Base-by-base conservation (phyloP, 2,329 filamentous ascomycete species). In the Tolypocladium ovalisporum region DNA sequence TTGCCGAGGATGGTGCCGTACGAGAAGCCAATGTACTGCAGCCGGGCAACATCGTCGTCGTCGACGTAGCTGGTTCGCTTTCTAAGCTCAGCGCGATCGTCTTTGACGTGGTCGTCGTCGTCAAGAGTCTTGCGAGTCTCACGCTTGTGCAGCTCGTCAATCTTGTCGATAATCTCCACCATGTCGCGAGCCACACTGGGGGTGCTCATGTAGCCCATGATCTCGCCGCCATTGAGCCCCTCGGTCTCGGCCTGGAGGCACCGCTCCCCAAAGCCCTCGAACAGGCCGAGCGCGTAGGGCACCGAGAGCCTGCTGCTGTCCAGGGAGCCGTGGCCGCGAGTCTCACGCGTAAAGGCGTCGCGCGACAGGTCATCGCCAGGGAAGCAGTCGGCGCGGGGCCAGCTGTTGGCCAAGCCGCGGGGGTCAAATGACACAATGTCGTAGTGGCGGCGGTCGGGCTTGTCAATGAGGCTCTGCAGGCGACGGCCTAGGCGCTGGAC, bases 11-110 rank as follows among this genome's bases (percentile, higher is more conserved):
- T 22, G 2, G 69, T 71, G 19, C 71, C 70, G 22, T 82, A 82
- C 7, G 76, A 79, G 55, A 80, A 74, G 0, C 79, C 78, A 68
- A 76, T 74, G 61, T 79, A 82, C 62, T 76, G 75, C 35, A 80
- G 61, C 13, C 63, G 47, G 3, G 59, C 58, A 1, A 62, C 55
- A 29, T 63, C 42, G 22, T n/a, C 44, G 22, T 32, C 24, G 34
- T 47, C 37, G 40, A 29, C 54, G n/a, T 32, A 22, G 22, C 27
- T 24, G 22, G 17, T 35, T 49, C 61, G 60, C 55, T 52, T 62
- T 49, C 47, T 61, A 27, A 63, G 54, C 47, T 64, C 61, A 2
- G 54, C 35, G 12, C 52, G 44, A 15, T 54, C 35, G 24, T 56
- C 53, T 19, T 29, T 13, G 49, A 12, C 53, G 34, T 29, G 34